These are phyloP conservation scores for Alternaria sp. DNA, from an alignment of 2,329 filamentous ascomycete species.

Conservation along the genomic window DNA sequence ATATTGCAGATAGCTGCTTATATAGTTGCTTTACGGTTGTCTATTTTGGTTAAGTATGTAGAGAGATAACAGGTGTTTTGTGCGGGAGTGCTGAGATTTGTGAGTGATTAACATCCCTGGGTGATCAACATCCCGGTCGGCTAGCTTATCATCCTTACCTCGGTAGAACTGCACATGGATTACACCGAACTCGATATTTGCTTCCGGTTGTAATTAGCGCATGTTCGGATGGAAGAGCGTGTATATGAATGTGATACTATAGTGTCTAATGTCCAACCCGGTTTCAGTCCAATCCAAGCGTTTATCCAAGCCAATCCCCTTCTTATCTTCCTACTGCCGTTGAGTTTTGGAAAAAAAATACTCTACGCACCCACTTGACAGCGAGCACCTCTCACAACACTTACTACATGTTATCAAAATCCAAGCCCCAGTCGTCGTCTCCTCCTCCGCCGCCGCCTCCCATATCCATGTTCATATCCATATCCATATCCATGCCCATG, in stretches of 20 bases:
- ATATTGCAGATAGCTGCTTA: too few relatives aligned
- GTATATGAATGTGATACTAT: background rate
- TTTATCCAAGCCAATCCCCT: background rate
- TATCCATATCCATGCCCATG: constrained; percentile 38
- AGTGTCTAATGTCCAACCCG: background rate
- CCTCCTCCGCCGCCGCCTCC: constrained; percentile 41
- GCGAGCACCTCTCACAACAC: background rate
- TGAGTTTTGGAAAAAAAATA: background rate
- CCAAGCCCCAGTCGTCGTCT: constrained; percentile 54
- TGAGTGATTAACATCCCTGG: too few relatives aligned
- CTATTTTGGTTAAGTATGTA: too few relatives aligned
- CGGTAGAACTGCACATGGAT: background rate
- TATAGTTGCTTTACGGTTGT: too few relatives aligned
- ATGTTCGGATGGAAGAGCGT: background rate
- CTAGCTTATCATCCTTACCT: constrained; percentile 1
- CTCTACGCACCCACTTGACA: background rate
- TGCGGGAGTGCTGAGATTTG: too few relatives aligned
- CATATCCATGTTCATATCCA: constrained; percentile 42
- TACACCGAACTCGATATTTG: background rate
- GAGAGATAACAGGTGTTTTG: too few relatives aligned
- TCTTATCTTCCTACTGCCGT: background rate
- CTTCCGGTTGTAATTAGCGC: background rate
- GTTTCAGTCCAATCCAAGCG: background rate
- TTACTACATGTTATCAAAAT: constrained; percentile 52
- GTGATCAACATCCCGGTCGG: too few relatives aligned